Percentiles rank a stretch among this genome's conserved stretches.
Conservation (phyloP, 2,329 filamentous ascomycete genomes). For the Pyrenochaeta sp. region DNA sequence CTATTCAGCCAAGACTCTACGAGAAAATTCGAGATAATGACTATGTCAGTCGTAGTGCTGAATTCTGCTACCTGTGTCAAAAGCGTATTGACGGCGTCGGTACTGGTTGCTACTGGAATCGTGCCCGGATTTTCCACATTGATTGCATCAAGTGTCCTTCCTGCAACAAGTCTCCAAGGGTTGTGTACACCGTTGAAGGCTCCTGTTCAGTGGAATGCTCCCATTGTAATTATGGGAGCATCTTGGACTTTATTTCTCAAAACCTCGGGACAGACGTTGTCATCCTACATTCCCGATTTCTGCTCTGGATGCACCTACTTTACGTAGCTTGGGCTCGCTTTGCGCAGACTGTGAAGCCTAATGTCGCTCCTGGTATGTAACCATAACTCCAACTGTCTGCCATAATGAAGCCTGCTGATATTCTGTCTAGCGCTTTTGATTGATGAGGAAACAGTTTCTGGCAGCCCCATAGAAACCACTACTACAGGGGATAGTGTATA, state of each 20-base stretch:
- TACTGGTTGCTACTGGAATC: slow-evolving; percentile 1
- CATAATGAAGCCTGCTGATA: not conserved
- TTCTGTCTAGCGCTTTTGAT: not conserved
- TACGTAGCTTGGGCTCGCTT: slow-evolving; percentile 4
- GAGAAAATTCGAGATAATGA: not conserved
- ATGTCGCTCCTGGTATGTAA: not conserved
- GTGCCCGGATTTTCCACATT: not conserved
- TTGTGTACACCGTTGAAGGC: not conserved
- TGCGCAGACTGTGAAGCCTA: not conserved
- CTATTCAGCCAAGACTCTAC: not conserved
- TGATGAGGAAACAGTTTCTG: not conserved
- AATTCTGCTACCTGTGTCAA: not conserved
- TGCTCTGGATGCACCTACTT: not conserved
- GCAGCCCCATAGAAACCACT: not conserved
- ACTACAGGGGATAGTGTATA: not conserved
- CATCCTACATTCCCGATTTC: not conserved
- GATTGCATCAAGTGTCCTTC: slow-evolving; percentile 2
- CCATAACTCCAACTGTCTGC: not conserved
- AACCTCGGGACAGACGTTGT: not conserved
- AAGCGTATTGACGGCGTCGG: not conserved
- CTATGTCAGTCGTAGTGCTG: not conserved
- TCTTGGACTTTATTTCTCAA: not conserved
- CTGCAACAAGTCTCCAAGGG: not conserved
- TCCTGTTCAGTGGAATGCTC: not conserved
- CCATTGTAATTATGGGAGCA: not conserved